A percentile compares a stretch with the other conserved stretches of the same genome.
phyloP scores from a whole-genome alignment of 257 asterid species.

The Henckelia pumila region DNA sequence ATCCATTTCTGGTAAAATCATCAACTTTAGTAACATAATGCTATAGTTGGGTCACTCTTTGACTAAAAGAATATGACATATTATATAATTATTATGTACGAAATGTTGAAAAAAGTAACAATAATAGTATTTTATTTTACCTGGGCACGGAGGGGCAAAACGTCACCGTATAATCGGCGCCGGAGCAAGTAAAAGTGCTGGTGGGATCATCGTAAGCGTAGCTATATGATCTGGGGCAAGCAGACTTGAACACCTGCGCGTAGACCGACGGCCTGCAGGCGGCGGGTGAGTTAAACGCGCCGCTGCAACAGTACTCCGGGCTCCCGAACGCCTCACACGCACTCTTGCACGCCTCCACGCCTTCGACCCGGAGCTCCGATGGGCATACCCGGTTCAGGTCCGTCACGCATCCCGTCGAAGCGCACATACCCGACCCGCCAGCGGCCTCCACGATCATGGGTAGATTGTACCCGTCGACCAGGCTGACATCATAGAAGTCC shows the following conservation, averaged over 20 bases:
- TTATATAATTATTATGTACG: too few relatives aligned
- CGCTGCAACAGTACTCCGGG: slow-evolving; percentile 89
- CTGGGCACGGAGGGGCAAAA: slow-evolving; percentile 88
- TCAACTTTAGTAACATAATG: not conserved
- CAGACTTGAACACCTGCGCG: slow-evolving; percentile 75
- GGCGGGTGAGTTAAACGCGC: slow-evolving; percentile 77
- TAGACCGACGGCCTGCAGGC: slow-evolving; percentile 80
- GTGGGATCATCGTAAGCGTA: slow-evolving; percentile 96
- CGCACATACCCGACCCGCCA: slow-evolving; percentile 91
- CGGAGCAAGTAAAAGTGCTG: slow-evolving; percentile 89
- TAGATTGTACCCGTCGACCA: slow-evolving; percentile 89
- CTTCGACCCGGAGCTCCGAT: slow-evolving; percentile 62
- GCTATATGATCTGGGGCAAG: slow-evolving; percentile 87
- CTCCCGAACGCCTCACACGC: slow-evolving; percentile 89
- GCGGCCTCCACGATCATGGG: slow-evolving; percentile 74
- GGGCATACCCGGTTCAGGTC: slow-evolving; percentile 92
- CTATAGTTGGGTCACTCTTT: too few relatives aligned
- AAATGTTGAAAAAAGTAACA: too few relatives aligned
- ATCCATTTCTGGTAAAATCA: too few relatives aligned
- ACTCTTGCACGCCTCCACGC: slow-evolving; percentile 77
- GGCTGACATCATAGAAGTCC: slow-evolving; percentile 89
- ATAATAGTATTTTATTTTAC: too few relatives aligned
- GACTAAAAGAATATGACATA: too few relatives aligned
- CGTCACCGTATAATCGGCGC: slow-evolving; percentile 80
- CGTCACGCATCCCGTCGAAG: slow-evolving; percentile 90